Evolutionary conservation across 2,329 filamentous ascomycete species (phyloP).

Genomic region (Dothideomycetes sp.): DNA sequence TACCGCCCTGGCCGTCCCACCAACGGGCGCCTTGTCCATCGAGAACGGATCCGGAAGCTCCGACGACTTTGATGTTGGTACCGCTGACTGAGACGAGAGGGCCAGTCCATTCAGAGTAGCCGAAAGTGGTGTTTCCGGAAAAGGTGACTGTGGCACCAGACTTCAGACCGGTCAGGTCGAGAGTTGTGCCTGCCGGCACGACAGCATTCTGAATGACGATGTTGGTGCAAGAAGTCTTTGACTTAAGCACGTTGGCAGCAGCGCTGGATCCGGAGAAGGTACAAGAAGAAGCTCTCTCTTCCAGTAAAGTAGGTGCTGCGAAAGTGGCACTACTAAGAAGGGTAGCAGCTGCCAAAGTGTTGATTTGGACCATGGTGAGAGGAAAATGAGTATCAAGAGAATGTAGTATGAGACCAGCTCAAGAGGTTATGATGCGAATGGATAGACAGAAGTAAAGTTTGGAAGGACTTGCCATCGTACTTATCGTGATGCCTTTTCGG

Average conservation of each 20-base stretch:
- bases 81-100: conserved; percentile 55
- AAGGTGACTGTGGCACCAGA: conserved; percentile 45
- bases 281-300: conserved; percentile 9
- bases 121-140: conserved; percentile 56
- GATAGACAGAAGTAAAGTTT: neutral
- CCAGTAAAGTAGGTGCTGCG: conserved; percentile 12
- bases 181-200: conserved; percentile 31
- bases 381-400: conserved; percentile 4
- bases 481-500: no score
- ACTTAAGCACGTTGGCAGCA: conserved; percentile 13
- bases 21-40: conserved; percentile 48
- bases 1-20: conserved; percentile 54
- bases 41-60: conserved; percentile 44
- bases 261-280: conserved; percentile 15
- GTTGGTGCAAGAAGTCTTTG: conserved; percentile 23
- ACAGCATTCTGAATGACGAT: conserved; percentile 31
- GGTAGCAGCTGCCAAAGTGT: conserved; percentile 2
- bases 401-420: conserved; percentile 7
- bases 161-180: conserved; percentile 28
- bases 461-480: neutral
- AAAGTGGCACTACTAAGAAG: conserved; percentile 11
- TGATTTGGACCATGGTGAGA: conserved; percentile 14
- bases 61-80: conserved; percentile 44
- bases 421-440: conserved; percentile 1
- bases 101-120: conserved; percentile 55